Percentiles rank a stretch among this genome's conserved stretches.
These are phyloP conservation scores for Aspergillus sergii DNA, from an alignment of 2,329 filamentous ascomycete species.

Conservation along the genomic window DNA sequence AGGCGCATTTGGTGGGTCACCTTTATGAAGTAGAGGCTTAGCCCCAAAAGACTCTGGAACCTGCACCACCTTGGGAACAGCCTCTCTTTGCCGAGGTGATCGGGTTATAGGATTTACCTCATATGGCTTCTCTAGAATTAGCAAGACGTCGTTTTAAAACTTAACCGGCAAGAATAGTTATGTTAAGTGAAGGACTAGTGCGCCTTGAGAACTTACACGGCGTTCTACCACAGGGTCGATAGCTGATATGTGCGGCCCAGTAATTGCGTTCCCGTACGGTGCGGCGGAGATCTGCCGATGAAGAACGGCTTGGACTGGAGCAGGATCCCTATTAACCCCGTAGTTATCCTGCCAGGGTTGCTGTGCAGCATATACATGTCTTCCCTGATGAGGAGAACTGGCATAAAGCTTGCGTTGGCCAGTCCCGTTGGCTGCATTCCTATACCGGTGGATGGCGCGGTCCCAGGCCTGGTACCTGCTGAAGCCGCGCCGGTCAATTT, in stretches of 20 bases:
- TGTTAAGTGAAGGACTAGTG: neutral
- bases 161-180: neutral
- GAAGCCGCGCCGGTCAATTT: constrained; percentile 47
- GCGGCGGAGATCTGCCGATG: constrained; percentile 15
- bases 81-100: constrained; percentile 22
- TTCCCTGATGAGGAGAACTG: constrained; percentile 17
- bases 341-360: constrained; percentile 22
- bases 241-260: constrained; percentile 13
- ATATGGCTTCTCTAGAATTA: constrained; percentile 31
- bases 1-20: constrained; percentile 27
- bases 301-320: constrained; percentile 14
- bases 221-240: constrained; percentile 13
- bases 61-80: constrained; percentile 24
- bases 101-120: constrained; percentile 23
- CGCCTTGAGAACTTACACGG: constrained; percentile 23
- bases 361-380: constrained; percentile 21
- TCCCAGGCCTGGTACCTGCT: constrained; percentile 52
- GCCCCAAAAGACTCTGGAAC: constrained; percentile 20
- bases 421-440: constrained; percentile 28
- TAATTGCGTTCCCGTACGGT: constrained; percentile 20
- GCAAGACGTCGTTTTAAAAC: constrained; percentile 13
- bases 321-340: constrained; percentile 14
- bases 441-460: constrained; percentile 45
- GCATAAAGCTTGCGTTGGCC: constrained; percentile 16
- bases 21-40: constrained; percentile 20